These are phyloP conservation scores for Neofusicoccum kwambonambiense DNA, from an alignment of 2,329 filamentous ascomycete species.

Conservation along the genomic window DNA sequence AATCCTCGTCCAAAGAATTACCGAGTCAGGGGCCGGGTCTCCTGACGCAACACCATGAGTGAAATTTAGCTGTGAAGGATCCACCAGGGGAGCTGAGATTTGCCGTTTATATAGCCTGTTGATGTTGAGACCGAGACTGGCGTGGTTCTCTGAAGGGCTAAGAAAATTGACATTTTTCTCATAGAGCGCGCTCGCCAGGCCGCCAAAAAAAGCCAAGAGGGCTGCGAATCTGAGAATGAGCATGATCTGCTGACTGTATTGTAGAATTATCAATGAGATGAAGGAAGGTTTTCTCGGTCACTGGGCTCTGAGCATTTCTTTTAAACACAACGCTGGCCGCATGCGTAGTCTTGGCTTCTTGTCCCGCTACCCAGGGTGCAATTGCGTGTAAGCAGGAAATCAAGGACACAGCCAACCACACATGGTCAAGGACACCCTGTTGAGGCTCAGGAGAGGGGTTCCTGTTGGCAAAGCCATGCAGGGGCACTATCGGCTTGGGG, in stretches of 20 bases:
- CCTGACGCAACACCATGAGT: slow-evolving; percentile 55
- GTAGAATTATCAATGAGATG: too few relatives aligned
- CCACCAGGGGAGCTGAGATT: slow-evolving; percentile 41
- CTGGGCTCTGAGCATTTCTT: not conserved
- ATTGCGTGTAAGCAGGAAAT: not conserved
- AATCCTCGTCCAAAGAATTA: slow-evolving; percentile 45
- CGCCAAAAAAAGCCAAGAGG: not conserved
- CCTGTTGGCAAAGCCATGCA: not conserved
- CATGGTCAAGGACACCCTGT: too few relatives aligned
- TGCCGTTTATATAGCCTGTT: slow-evolving; percentile 57
- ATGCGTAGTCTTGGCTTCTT: not conserved
- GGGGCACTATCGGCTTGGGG: not conserved
- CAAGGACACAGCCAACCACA: not conserved
- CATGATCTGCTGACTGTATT: not conserved
- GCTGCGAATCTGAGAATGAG: not conserved
- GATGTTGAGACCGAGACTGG: slow-evolving; percentile 59
- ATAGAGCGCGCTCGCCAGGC: not conserved
- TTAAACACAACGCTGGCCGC: not conserved
- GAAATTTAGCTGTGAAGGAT: slow-evolving; percentile 56
- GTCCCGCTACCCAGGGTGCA: not conserved
- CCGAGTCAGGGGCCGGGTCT: slow-evolving; percentile 40
- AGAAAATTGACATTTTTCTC: slow-evolving; percentile 60
- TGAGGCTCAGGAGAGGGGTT: not conserved
- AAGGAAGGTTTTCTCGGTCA: not conserved
- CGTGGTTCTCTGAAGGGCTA: slow-evolving; percentile 61